Evolutionary conservation across 176 grass and related monocot species (phyloP), one percentile per base, ranked within the genome.

Genomic region (Triticum turgidum): DNA sequence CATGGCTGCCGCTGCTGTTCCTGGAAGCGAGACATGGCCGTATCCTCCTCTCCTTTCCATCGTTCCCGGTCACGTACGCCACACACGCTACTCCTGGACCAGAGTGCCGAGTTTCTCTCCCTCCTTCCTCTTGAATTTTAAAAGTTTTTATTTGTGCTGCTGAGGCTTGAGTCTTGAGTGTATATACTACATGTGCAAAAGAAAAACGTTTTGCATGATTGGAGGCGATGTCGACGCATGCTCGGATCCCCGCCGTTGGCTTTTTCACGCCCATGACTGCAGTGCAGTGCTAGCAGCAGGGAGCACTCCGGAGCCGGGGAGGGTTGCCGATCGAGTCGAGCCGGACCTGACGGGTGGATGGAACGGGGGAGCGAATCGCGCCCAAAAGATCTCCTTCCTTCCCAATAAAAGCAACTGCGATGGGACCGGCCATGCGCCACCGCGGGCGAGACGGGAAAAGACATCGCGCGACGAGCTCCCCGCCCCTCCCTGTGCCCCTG

Each of bases 341-440:
- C 17, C 47, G 6, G 65, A 38, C 66, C 45, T 33, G 66, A 82
- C 6, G 32, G 66, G 18, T 17, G 30, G 83, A 78, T 32, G 63
- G 80, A 83, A 82, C 71, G 69, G 69, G 62, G 73, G 73, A 83
- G 80, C 65, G 89, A 90, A 90, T 86, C 84, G 54, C 6, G 83
- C 63, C 49, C 71, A 42, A 79, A 83, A 83, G 84, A 86, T 83
- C 29, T 39, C 65, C 29, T 51, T 54, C 51, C 64, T 39, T 54
- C 51, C 72, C 83, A 78, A 77, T 86, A 78, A 86, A 90, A 82
- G 84, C 72, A 86, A 9, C 84, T 70, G 39, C 71, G 83, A 90
- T 58, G 83, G 79, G 88, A 86, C 87, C 73, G 80, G 2, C 27
- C 77, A 11, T 9, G 22, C 24, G 22, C 64, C 33, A 67, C 61